Evolutionary conservation across 2,329 filamentous ascomycete species (phyloP).

Genomic region (Cercospora nicotianae): DNA sequence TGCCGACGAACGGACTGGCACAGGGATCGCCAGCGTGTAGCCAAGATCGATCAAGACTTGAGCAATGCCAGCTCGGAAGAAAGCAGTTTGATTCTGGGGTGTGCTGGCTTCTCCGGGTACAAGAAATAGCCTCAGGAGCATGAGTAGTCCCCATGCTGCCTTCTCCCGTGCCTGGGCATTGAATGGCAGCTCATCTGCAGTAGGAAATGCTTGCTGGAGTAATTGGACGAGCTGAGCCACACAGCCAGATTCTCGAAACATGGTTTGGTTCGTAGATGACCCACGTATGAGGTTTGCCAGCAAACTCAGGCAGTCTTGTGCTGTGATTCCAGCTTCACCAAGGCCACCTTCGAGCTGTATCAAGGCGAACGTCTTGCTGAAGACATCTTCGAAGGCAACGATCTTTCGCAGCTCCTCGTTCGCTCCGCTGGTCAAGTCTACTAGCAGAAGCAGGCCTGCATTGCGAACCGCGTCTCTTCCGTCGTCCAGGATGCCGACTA

Average conservation of each 20-base stretch:
- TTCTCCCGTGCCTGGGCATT: slow-evolving; percentile 68
- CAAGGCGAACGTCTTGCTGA: slow-evolving; percentile 80
- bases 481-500: slow-evolving; percentile 84
- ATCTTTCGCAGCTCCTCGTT: slow-evolving; percentile 91
- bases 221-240: slow-evolving; percentile 70
- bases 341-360: slow-evolving; percentile 81
- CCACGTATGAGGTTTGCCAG: slow-evolving; percentile 83
- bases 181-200: slow-evolving; percentile 32
- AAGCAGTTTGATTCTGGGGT: slow-evolving; percentile 77
- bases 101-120: slow-evolving; percentile 77
- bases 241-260: slow-evolving; percentile 88
- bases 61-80: slow-evolving; percentile 79
- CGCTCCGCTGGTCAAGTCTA: slow-evolving; percentile 74
- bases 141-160: slow-evolving; percentile 86
- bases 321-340: slow-evolving; percentile 76
- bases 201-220: slow-evolving; percentile 56
- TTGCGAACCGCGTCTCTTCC: slow-evolving; percentile 82
- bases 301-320: slow-evolving; percentile 90
- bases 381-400: slow-evolving; percentile 92
- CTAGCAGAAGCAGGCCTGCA: slow-evolving; percentile 81
- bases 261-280: slow-evolving; percentile 88
- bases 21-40: slow-evolving; percentile 70
- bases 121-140: slow-evolving; percentile 83
- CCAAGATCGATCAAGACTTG: slow-evolving; percentile 78
- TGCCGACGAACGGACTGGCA: slow-evolving; percentile 82